Evolutionary conservation across 2,329 filamentous ascomycete genomes (phyloP), one percentile per base, ranked within the genome.

Genomic region (Aureobasidium sp.): DNA sequence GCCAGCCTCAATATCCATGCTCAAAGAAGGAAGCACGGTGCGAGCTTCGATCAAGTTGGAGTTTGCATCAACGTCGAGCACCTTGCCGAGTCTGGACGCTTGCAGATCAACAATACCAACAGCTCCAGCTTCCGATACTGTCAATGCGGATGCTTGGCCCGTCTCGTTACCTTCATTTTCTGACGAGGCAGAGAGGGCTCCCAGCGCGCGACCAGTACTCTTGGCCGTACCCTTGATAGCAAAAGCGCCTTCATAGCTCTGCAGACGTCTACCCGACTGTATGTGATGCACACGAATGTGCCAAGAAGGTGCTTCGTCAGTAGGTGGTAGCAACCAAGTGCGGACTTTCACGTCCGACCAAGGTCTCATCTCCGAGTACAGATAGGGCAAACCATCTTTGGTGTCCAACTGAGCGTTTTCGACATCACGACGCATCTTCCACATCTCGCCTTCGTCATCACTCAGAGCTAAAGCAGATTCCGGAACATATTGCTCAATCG

Each of bases 1-100:
- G 0, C 83, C 86, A 48, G 79, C 77, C 59, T 76, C 76, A 39
- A 91, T 71, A 29, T 83, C 85, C 65, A 82, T 79, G 70, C 86
- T 83, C 68, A 92, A 73, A 34, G 86, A 86, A 27, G 89, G 89
- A 67, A 92, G 82, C 46, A 88, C 80, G 4, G 87, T 90, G 63
- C 89, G 78, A 63, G 85, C 84, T 75, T 90, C 86, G 2, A 91
- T 79, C 37, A 92, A 75, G 73, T 92, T 92, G 52, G 86, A 88
- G 75, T 92, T 91, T 7, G 89, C 88, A 71, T 92, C 89, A 12
- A 88, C 87, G 62, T 90, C 85, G 52, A 91, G 84, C 29, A 90
- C 78, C 70, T 82, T 85, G 3, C 88, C 88, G 60, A 73, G 75
- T 23, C 87, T 78, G n/a, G 61, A 46, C 10, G 57, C 56, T 6